Base-by-base conservation (phyloP, 2,329 filamentous ascomycete genomes). In the Hypomyces rosellus region DNA sequence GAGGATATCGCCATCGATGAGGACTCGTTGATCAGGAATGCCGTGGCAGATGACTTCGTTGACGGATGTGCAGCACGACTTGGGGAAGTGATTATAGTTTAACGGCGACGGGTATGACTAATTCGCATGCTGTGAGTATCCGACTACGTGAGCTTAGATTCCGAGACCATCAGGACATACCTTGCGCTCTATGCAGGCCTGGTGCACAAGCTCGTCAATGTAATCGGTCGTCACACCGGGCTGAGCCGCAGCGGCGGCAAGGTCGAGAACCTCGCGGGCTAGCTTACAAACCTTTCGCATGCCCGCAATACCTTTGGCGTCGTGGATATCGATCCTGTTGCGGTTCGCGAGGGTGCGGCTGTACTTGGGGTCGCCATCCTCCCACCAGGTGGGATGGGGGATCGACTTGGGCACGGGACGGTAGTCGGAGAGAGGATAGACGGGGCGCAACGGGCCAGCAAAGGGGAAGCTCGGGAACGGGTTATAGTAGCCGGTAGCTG, bases 31-130 rank as follows among this genome's bases (percentile, higher is more conserved):
- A 64, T 99, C 93, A 14, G 93, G 93, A 56, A 99, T 99, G 48
- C 93, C 93, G 75, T 99, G 93, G 74, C 93, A 99, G 68, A 99
- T 97, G 57, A 96, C 88, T 71, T 99, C 93, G 74, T 99, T 99
- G 45, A 88, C 73, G 3, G 92, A 97, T 3, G 92, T 97, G 72
- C 93, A 99, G 55, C 96, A 88, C 0, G 93, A 99, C 74, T 99
- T 99, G 57, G 93, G 93, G 72, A 97, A 99, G 69, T 91, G 78
- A 74, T 88, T 88, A 73, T 97, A 97, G 74, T 96, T 96, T 34
- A 97, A 75, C 1, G 92, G 90, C 1, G 92, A 96, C 0, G 92
- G 92, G 66, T 97, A 97, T 9, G 90, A 88, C 91, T 96, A 55
- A 42, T 30, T 30, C 6, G 25, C 25, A 8, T 30, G 25, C 45